These are phyloP conservation scores for Trichoderma virens DNA, from an alignment of 495 filamentous ascomycete genomes.

Conservation along the genomic window DNA sequence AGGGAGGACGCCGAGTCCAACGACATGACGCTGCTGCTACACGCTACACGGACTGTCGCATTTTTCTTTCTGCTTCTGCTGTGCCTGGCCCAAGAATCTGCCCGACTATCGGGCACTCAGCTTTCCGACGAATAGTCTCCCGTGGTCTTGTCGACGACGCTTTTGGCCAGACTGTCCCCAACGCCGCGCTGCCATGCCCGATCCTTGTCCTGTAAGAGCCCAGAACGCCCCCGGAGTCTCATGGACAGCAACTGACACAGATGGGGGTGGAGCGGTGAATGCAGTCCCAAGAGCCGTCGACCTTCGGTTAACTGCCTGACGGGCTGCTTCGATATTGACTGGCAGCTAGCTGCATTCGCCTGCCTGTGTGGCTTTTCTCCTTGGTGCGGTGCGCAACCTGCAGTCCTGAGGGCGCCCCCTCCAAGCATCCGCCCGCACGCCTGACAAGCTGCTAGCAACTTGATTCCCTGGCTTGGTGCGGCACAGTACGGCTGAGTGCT, in stretches of 20 bases:
- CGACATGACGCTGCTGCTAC: too few species aligned
- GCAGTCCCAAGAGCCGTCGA: not conserved
- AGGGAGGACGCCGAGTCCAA: too few species aligned
- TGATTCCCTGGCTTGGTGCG: not conserved
- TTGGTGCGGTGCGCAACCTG: not conserved
- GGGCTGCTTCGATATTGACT: not conserved
- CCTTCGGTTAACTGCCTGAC: not conserved
- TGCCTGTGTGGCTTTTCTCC: not conserved
- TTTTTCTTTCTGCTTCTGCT: too few species aligned
- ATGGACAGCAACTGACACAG: not conserved
- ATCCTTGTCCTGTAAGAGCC: not conserved
- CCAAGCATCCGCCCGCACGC: not conserved
- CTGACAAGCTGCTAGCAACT: not conserved
- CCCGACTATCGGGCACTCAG: too few species aligned
- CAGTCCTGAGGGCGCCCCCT: not conserved
- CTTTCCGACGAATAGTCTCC: too few species aligned
- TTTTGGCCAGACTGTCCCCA: not conserved
- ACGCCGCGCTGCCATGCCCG: not conserved
- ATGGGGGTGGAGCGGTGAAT: conserved; percentile 8
- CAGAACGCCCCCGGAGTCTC: not conserved
- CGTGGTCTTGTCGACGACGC: not conserved
- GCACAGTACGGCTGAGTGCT: not conserved
- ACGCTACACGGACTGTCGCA: too few species aligned
- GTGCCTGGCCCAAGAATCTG: too few species aligned
- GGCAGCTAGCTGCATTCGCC: not conserved